A percentile compares a stretch with the other conserved stretches of the same genome.
Evolutionary conservation across 805 yeast species (phyloP).

Genomic region (Geotrichum ghanense): DNA sequence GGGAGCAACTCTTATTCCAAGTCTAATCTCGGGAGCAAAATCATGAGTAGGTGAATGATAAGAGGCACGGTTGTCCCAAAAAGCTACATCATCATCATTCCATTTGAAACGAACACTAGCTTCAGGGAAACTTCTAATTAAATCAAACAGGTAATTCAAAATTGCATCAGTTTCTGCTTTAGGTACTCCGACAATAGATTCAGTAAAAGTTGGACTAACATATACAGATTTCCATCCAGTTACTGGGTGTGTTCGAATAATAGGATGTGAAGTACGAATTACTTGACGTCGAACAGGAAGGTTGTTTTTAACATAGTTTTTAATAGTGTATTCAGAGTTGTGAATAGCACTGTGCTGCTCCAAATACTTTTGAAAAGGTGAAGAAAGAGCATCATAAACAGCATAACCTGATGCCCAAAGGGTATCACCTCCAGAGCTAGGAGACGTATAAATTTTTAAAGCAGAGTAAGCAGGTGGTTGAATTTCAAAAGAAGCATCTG

Average conservation of each 20-base stretch:
- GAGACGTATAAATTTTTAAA: constrained; percentile 49
- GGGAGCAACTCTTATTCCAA: constrained; percentile 9
- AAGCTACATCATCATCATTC: constrained; percentile 40
- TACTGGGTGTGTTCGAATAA: constrained; percentile 53
- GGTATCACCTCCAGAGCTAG: constrained; percentile 46
- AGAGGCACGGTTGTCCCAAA: constrained; percentile 51
- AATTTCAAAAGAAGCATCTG: constrained; percentile 65
- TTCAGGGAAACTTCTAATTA: constrained; percentile 19
- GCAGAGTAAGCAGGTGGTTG: constrained; percentile 67
- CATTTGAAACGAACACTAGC: constrained; percentile 45
- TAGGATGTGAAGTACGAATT: constrained; percentile 32
- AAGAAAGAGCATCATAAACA: constrained; percentile 42
- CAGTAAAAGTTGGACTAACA: constrained; percentile 46
- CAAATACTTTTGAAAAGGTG: constrained; percentile 35
- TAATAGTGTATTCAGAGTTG: constrained; percentile 28
- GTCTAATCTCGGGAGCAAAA: constrained; percentile 26
- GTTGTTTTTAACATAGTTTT: too few relatives aligned
- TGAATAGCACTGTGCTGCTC: constrained; percentile 40
- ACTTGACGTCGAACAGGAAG: too few relatives aligned
- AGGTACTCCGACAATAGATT: constrained; percentile 62
- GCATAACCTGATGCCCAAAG: constrained; percentile 44
- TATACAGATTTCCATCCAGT: constrained; percentile 51
- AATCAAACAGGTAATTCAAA: constrained; percentile 41
- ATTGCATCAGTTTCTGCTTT: constrained; percentile 57
- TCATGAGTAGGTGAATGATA: constrained; percentile 44